These are phyloP conservation scores for Annulohypoxylon bovei DNA, from an alignment of 495 filamentous ascomycete genomes.

Conservation along the genomic window DNA sequence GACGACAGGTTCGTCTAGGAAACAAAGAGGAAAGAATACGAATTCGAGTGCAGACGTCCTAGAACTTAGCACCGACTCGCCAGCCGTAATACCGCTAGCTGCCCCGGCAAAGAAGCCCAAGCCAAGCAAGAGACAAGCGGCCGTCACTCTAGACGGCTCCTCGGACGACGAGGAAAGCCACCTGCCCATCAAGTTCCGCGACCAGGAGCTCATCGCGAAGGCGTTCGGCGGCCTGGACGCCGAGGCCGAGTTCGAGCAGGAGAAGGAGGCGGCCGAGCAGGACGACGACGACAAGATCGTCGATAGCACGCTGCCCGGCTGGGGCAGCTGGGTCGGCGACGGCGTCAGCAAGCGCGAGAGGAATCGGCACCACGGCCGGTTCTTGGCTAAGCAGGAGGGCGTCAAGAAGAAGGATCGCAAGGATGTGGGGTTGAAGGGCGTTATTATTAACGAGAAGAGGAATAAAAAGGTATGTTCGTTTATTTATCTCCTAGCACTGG, in stretches of 20 bases:
- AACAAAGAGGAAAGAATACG: conserved; percentile 43
- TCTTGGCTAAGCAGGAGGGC: conserved; percentile 78
- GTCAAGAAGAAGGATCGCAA: conserved; percentile 79
- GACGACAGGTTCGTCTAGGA: conserved; percentile 30
- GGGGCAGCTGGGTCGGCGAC: conserved; percentile 87
- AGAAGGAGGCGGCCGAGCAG: conserved; percentile 76
- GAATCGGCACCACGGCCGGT: conserved; percentile 65
- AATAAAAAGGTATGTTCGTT: conserved; percentile 78
- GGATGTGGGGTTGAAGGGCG: conserved; percentile 80
- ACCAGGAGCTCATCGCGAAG: conserved; percentile 81
- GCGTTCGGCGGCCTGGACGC: conserved; percentile 94
- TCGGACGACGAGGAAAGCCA: conserved; percentile 68
- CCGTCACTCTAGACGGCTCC: conserved; percentile 47
- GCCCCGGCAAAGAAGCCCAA: conserved; percentile 31
- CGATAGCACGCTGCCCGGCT: conserved; percentile 88
- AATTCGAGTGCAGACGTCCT: conserved; percentile 38
- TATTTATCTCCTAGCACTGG: too few species aligned
- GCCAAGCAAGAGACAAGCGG: conserved; percentile 43
- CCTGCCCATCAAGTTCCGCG: conserved; percentile 72
- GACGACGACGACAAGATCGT: conserved; percentile 88
- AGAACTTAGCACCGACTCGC: conserved; percentile 40
- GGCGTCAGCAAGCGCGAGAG: conserved; percentile 74
- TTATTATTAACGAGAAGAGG: conserved; percentile 93
- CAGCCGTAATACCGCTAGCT: conserved; percentile 39
- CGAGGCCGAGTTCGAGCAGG: conserved; percentile 79